Conservation (phyloP, 116 monocot genomes). For the Phalaenopsis hybrid region DNA sequence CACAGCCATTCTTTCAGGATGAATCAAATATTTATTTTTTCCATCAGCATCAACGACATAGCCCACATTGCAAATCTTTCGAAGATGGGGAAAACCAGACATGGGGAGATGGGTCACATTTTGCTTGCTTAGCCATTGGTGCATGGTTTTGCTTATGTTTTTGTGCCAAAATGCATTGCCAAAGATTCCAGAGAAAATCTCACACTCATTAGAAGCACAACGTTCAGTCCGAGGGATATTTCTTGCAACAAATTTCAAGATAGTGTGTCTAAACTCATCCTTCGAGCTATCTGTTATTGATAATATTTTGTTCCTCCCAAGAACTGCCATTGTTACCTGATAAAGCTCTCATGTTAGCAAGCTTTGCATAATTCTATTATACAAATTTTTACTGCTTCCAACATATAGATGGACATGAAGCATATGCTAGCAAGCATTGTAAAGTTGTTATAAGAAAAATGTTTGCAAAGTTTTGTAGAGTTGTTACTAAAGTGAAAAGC, state of each 20-base stretch:
- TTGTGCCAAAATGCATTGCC: conserved; percentile 34
- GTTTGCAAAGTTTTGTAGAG: too few relatives aligned
- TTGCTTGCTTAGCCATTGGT: conserved; percentile 28
- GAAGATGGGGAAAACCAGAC: conserved; percentile 31
- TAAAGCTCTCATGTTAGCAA: conserved; percentile 2
- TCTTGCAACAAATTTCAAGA: conserved; percentile 16
- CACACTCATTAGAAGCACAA: conserved; percentile 19
- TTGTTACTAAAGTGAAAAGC: too few relatives aligned
- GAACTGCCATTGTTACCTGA: conserved; percentile 31
- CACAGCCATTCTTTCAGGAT: conserved; percentile 31
- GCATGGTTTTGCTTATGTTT: conserved; percentile 20
- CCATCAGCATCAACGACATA: conserved; percentile 23
- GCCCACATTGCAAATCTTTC: conserved; percentile 26
- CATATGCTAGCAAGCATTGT: too few relatives aligned
- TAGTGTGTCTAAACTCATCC: conserved; percentile 18
- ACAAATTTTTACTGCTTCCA: neutral
- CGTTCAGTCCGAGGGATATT: conserved; percentile 25
- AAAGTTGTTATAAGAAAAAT: too few relatives aligned
- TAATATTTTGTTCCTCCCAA: conserved; percentile 20
- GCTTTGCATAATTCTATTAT: neutral
- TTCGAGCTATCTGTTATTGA: conserved; percentile 15
- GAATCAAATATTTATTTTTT: conserved; percentile 25
- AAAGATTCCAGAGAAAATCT: conserved; percentile 32
- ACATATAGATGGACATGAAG: neutral
- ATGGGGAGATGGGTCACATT: conserved; percentile 25